Evolutionary conservation across 495 filamentous ascomycete genomes (phyloP).

Genomic region (Rhypophila decipiens): DNA sequence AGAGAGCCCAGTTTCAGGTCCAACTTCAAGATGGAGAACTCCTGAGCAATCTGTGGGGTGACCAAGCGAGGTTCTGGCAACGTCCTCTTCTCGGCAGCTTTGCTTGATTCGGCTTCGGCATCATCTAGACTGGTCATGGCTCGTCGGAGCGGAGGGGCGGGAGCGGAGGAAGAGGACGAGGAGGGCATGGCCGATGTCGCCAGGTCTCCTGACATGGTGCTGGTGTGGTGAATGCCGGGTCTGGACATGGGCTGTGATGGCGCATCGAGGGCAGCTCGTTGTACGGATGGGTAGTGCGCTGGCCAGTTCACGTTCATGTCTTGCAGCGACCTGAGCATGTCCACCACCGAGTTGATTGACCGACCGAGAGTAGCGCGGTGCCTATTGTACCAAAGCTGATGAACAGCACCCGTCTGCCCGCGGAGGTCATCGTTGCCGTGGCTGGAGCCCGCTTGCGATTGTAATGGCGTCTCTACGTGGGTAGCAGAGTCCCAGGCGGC

Average conservation of each 20-base stretch:
- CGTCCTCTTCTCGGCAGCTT: slow-evolving; percentile 50
- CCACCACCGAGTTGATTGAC: slow-evolving; percentile 76
- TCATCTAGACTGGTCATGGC: slow-evolving; percentile 66
- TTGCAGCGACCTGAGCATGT: slow-evolving; percentile 70
- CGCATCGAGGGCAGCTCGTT: slow-evolving; percentile 47
- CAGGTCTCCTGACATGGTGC: slow-evolving; percentile 35
- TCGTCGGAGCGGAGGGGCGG: slow-evolving; percentile 49
- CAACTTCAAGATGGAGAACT: slow-evolving; percentile 91
- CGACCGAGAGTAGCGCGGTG: slow-evolving; percentile 80
- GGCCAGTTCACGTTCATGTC: slow-evolving; percentile 89
- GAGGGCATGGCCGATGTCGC: slow-evolving; percentile 9
- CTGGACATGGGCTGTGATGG: slow-evolving; percentile 32
- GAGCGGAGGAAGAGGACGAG: slow-evolving; percentile 14
- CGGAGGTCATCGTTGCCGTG: slow-evolving; percentile 28
- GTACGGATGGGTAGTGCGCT: slow-evolving; percentile 86
- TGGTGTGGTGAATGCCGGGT: slow-evolving; percentile 50
- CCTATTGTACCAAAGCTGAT: slow-evolving; percentile 67
- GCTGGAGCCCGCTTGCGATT: slow-evolving; percentile 17
- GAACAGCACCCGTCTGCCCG: slow-evolving; percentile 41
- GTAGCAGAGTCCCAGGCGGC: slow-evolving; percentile 41
- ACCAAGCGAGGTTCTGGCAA: slow-evolving; percentile 65
- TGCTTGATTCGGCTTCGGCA: slow-evolving; percentile 66
- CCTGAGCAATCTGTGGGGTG: slow-evolving; percentile 87
- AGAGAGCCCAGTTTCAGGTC: slow-evolving; percentile 84
- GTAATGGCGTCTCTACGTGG: slow-evolving; percentile 58